Evolutionary conservation across 2,329 filamentous ascomycete species (phyloP).

Genomic region (Aspergillus sojae): DNA sequence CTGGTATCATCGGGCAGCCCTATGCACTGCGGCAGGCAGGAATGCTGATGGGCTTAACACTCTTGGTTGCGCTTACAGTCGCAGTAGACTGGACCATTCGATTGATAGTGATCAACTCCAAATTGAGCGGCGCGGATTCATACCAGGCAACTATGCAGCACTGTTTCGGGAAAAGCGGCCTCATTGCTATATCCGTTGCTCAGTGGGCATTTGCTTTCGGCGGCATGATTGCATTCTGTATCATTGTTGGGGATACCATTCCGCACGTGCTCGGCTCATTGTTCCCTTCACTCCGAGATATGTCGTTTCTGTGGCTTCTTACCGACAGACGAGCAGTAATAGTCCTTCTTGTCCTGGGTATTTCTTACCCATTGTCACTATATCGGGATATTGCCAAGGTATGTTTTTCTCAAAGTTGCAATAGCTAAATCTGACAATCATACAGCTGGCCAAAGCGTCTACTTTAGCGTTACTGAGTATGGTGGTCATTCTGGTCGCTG

Average conservation of each 20-base stretch:
- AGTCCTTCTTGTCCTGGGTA: slow-evolving; percentile 78
- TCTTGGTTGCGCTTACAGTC: slow-evolving; percentile 78
- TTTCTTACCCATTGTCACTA: slow-evolving; percentile 88
- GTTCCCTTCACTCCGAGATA: slow-evolving; percentile 72
- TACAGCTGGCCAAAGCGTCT: slow-evolving; percentile 89
- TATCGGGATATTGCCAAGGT: slow-evolving; percentile 98
- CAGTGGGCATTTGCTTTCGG: slow-evolving; percentile 99
- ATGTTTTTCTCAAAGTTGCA: slow-evolving; percentile 27
- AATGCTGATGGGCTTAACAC: slow-evolving; percentile 73
- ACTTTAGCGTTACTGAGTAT: slow-evolving; percentile 92
- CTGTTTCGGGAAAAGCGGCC: slow-evolving; percentile 85
- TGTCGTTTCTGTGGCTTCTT: slow-evolving; percentile 79
- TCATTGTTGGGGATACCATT: slow-evolving; percentile 96
- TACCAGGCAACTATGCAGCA: slow-evolving; percentile 96
- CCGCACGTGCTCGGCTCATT: slow-evolving; percentile 83
- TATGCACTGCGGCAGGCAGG: slow-evolving; percentile 96
- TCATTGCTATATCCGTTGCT: slow-evolving; percentile 86
- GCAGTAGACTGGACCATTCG: slow-evolving; percentile 97
- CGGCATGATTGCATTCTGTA: slow-evolving; percentile 96
- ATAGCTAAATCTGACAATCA: slow-evolving; percentile 32
- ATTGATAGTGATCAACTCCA: slow-evolving; percentile 95
- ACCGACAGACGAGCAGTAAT: slow-evolving; percentile 83
- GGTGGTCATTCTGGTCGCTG: slow-evolving; percentile 83
- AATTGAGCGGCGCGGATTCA: slow-evolving; percentile 87
- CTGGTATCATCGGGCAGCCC: slow-evolving; percentile 78